Evolutionary conservation across 768 basidiomycete genomes (phyloP), one percentile per base, ranked within the genome.

Genomic region (Tephrocybe rancida): DNA sequence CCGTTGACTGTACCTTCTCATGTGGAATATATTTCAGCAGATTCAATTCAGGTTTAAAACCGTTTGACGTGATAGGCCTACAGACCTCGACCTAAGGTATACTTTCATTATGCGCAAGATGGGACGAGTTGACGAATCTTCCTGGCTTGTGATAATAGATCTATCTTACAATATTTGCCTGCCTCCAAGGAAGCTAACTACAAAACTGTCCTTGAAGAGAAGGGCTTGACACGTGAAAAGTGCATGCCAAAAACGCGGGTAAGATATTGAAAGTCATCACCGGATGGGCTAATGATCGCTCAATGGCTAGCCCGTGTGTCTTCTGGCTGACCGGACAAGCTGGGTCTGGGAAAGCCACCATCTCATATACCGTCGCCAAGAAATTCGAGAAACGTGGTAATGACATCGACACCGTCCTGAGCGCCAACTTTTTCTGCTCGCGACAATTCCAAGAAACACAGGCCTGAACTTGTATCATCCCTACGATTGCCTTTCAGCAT

Each of bases 241-340:
- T 70, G 69, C 52, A 66, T 62, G 18, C 57, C 51, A 5, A 64
- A 60, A 55, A 68, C 67, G 3, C 65, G 67, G 24, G 60, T 61
- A 4, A 42, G n/a, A 64, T 67, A 24, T 45, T 65, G 29, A 22
- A 55, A 13, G 34, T 58, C 4, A 63, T 68, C 16, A 41, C 24
- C 5, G n/a, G 50, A n/a, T 70, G 66, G 68, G 66, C 61, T 18
- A 58, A 61, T 3, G 48, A 64, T 44, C 44, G 44, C 21, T 62
- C 62, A 13, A 19, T 46, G 2, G 54, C 47, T 5, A 55, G 58
- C 39, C 58, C 57, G 19, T 52, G 58, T 2, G 13, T 57, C 27
- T 48, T 48, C 26, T 57, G 46, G 51, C 35, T 52, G 18, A 44
- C 27, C 18, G 54, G 52, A 14, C 44, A 26, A 14, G 52, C 52